Evolutionary conservation across 75 land plant genomes (phyloP), one percentile per base, ranked within the genome.

Genomic region (Pinus tabuliformis): DNA sequence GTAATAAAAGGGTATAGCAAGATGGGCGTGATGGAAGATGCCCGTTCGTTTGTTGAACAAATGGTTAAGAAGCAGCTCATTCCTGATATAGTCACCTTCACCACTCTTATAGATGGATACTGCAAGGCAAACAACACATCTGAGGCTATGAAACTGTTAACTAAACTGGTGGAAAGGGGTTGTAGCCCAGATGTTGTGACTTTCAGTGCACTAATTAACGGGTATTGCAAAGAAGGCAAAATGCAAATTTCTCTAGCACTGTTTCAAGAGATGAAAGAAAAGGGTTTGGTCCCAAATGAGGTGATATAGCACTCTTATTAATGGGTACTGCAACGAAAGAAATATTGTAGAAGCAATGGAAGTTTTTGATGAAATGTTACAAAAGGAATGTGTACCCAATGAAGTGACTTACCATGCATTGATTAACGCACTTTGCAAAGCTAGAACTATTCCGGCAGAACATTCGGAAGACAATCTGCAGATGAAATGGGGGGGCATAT

Each of bases 21-120:
- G 59, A 75, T 74, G 74, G 86, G 92, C 2, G 73, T 73, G 79
- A 86, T 88, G 82, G 70, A 62, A 5, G 82, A 88, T 73, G 90
- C 92, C 37, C 30, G 84, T 2, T 60, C 64, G 26, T 88, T 82
- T 65, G 70, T 89, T 26, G 76, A 58, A 61, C 74, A 56, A 58
- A 89, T 89, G 89, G 30, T 58, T 24, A 57, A 80, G 21, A 54
- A 39, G 65, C 61, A 78, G 0, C 62, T 77, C 24, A 6, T n/a
- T 18, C 91, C 94, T 0, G 89, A 89, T 87, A 83, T 74, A 33
- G 80, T 85, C 58, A 89, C 91, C 3, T 89, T 81, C 62, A 85
- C 92, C n/a, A 90, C 97, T 9, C 70, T 90, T 26, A 83, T 94
- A 11, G 88, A 90, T 82, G 95, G 90, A 36, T 94, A 82, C 76